A percentile compares a stretch with the other conserved stretches of the same genome.
phyloP scores from a whole-genome alignment of 2,329 filamentous ascomycete genomes.

The Blastomyces parvus region DNA sequence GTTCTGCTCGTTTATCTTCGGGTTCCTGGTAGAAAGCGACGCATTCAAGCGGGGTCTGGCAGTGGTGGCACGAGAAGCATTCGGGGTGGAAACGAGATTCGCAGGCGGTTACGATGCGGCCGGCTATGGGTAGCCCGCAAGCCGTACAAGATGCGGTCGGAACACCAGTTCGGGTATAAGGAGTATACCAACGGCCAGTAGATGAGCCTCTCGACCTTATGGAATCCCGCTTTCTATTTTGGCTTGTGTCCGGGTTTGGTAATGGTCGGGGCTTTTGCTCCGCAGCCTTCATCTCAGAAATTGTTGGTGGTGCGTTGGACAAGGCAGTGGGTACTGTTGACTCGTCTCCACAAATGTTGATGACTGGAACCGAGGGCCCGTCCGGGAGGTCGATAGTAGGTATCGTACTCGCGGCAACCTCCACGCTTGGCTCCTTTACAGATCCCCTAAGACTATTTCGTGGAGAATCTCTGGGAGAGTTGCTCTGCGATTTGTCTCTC shows the following conservation, averaged over 20 bases:
- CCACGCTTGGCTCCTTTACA: slow-evolving; percentile 11
- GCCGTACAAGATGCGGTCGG: slow-evolving; percentile 70
- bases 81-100: slow-evolving; percentile 82
- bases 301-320: slow-evolving; percentile 20
- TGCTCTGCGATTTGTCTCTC: slow-evolving; percentile 40
- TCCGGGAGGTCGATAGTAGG: slow-evolving; percentile 46
- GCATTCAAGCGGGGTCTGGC: slow-evolving; percentile 79
- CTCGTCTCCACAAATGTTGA: slow-evolving; percentile 9
- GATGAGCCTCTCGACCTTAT: not conserved
- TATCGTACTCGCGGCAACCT: slow-evolving; percentile 19
- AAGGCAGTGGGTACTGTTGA: slow-evolving; percentile 16
- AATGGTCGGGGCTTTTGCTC: slow-evolving; percentile 15
- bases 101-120: slow-evolving; percentile 76
- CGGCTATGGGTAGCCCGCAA: slow-evolving; percentile 75
- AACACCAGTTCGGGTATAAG: slow-evolving; percentile 40
- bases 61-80: slow-evolving; percentile 85
- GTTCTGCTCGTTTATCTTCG: slow-evolving; percentile 56
- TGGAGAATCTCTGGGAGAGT: slow-evolving; percentile 24
- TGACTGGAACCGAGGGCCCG: slow-evolving; percentile 21
- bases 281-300: slow-evolving; percentile 23
- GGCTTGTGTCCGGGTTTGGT: slow-evolving; percentile 17
- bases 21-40: slow-evolving; percentile 96
- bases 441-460: slow-evolving; percentile 10
- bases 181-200: slow-evolving; percentile 29
- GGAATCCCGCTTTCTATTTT: not conserved